Base-by-base conservation (phyloP, 2,329 filamentous ascomycete species). In the Fulvia fulva region DNA sequence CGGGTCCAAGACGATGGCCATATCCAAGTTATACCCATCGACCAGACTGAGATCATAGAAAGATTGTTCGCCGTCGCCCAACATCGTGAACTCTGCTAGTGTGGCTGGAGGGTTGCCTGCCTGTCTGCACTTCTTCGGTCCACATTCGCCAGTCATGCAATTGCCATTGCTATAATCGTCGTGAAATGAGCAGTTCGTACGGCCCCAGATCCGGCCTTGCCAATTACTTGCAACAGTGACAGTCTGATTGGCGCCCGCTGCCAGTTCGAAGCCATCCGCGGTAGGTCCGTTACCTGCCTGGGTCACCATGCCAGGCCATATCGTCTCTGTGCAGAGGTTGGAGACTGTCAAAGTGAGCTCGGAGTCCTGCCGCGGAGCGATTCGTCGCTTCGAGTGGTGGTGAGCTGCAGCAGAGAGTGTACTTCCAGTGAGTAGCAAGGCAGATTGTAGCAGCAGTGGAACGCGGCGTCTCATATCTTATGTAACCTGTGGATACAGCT, bases 21-120 rank as follows among this genome's bases (percentile, higher is more conserved):
- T 71, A 1, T 88, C 88, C 1, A 93, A 75, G 70, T 93, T 93
- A 80, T 93, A 93, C 51, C 90, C 90, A 70, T 94, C 90, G 22
- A 94, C 90, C 2, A 93, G 80, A 43, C 88, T 91, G 62, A 94
- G 89, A 72, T 94, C 90, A 75, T 92, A 93, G 72, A 90, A 94
- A 9, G 86, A 88, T 69, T 91, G 87, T 22, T 79, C 77, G 45
- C 81, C 75, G 28, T 87, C 86, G 26, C 87, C 88, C 51, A 84
- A 82, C 16, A 93, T 80, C 55, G 87, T 91, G 74, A 94, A 92
- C 70, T 95, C 90, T 41, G 88, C 89, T 12, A 95, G 81, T 1
- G 89, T 92, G 14, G 86, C 86, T 11, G 90, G 90, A 28, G 86
- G 83, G 57, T 84, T 80, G 19, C 90, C 89, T 28, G 66, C 67